Base-by-base conservation (phyloP, 192 early-diverging fungal genomes). In the Backusella parvicylindrica region DNA sequence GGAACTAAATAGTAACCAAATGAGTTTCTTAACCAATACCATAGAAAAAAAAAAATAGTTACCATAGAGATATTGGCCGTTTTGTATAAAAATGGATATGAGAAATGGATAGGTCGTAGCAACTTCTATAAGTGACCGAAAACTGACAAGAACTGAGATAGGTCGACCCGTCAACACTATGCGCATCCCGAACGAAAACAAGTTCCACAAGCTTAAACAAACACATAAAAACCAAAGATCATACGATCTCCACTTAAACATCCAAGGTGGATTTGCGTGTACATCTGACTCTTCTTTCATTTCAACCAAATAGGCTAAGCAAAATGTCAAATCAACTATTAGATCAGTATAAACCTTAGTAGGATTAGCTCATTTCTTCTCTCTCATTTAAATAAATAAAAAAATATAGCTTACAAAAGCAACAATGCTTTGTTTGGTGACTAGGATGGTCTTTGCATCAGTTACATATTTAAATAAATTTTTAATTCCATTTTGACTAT, bases 251-350 rank as follows among this genome's bases (percentile, higher is more conserved):
- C 73, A 72, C 9, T 82, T 77, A 77, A 83, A 90, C 13, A 90
- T 74, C 84, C 84, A 89, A 0, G 50, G 11, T 11, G 87, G 89
- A 16, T 79, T 13, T 4, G 83, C 74, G 32, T 70, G 75, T 1
- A 73, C 53, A 31, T 70, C 53, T 23, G 75, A 23, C 32, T 69
- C 66, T 65, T 79, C 70, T 76, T 89, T 80, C 2, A 86, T 75
- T 35, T 91, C 88, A 23, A 87, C 80, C 28, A 91, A 69, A 74
- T 91, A 91, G 41, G 86, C 75, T 18, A 83, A 67, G 67, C 87
- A 89, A 50, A 89, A 87, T 35, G 86, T 66, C 0, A 84, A 41
- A 64, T 91, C 90, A 1, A 85, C 84, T 9, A 83, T 28, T 64
- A 91, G 71, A 75, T 91, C 88, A 47, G 84, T 36, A 50, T 86